Evolutionary conservation across 352 stramenopile genomes (phyloP), one percentile per base, ranked within the genome.

Genomic region (Phytophthora pistaciae): DNA sequence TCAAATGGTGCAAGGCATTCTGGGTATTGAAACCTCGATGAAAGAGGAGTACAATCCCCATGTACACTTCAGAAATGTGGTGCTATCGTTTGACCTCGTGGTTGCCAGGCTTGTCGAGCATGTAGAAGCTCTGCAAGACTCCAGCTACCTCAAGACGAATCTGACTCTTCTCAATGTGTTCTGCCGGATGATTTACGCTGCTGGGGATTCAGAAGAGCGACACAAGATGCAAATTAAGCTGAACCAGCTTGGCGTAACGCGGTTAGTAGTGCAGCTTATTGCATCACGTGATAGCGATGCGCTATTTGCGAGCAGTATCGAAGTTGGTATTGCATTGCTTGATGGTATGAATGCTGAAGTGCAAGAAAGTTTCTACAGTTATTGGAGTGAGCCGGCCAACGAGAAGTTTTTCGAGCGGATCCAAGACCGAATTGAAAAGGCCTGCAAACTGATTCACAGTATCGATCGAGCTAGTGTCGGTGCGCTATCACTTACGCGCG

Each of bases 261-360:
- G 80, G 16, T 66, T 94, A n/a, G 82, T 94, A 10, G 82, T 94
- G 0, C 72, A 91, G 23, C 53, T 94, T 18, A 85, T 94, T 29
- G 65, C 83, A 20, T 80, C 63, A 2, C 65, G 83, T 18, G 83
- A 91, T 13, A 85, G 90, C 42, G 82, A 90, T 20, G 61, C 73
- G 6, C 54, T 94, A 11, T 90, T 92, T 70, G 68, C 77, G 16
- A 85, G 74, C 21, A 81, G 82, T 66, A 80, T 94, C 46, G 70
- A 87, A 40, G 77, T 94, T 23, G 86, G 86, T 10, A 83, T 94
- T 13, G 83, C 86, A 10, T 65, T 94, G 4, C 60, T 94, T 21
- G 82, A 92, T 64, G 86, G 84, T 4, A 92, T 94, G 84, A 94
- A 94, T 54, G 83, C 86, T 1, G 78, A 91, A 61, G 86, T 94